Evolutionary conservation across 1,139 yeast species (phyloP).

Genomic region (Candida labiduridarum): DNA sequence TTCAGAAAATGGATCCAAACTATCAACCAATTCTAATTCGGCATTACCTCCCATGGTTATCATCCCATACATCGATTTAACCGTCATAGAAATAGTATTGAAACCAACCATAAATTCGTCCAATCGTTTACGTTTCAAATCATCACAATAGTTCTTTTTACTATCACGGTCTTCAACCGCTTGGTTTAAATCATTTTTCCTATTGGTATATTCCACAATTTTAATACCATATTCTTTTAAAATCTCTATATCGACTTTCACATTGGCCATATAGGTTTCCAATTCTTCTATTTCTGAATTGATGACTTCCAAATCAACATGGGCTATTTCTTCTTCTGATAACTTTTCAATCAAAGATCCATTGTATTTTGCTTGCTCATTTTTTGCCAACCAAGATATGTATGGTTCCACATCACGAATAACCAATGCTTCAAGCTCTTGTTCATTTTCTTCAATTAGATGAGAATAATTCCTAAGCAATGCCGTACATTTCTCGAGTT

Average conservation of each 20-base stretch:
- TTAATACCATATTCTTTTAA: conserved; percentile 76
- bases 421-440: conserved; percentile 42
- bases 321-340: conserved; percentile 55
- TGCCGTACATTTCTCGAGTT: conserved; percentile 58
- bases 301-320: conserved; percentile 52
- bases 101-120: conserved; percentile 96
- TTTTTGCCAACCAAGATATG: conserved; percentile 51
- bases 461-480: conserved; percentile 44
- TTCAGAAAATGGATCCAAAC: conserved; percentile 96
- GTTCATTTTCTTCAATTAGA: conserved; percentile 38
- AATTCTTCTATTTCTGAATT: conserved; percentile 55
- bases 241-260: conserved; percentile 72
- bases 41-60: conserved; percentile 99
- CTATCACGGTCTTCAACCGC: conserved; percentile 71
- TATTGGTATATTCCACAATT: conserved; percentile 59
- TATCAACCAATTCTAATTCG: conserved; percentile 91
- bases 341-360: conserved; percentile 43
- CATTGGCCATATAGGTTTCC: conserved; percentile 58
- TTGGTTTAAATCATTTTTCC: conserved; percentile 66
- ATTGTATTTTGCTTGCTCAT: conserved; percentile 36
- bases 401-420: conserved; percentile 56
- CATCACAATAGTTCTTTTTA: conserved; percentile 65
- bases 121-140: conserved; percentile 69
- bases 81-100: conserved; percentile 78
- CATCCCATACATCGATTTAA: conserved; percentile 97